Conservation (phyloP, 2,329 filamentous ascomycete species). For the Penicillium sp. region DNA sequence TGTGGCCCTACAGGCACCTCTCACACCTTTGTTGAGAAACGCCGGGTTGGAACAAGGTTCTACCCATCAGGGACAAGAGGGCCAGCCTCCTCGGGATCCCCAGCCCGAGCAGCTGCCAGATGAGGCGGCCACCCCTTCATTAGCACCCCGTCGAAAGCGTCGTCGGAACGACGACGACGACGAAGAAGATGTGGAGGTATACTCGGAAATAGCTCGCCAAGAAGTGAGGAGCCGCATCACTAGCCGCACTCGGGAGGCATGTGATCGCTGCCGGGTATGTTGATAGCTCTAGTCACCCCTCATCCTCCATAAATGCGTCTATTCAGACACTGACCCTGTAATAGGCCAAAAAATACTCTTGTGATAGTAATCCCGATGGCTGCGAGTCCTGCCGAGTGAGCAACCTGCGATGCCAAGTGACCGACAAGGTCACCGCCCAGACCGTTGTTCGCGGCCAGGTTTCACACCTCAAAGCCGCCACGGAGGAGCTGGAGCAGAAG, state of each 20-base stretch:
- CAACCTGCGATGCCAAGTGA: slow-evolving; percentile 17
- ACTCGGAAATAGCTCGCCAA: not conserved
- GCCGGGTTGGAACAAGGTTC: too few relatives aligned
- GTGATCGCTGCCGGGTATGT: slow-evolving; percentile 16
- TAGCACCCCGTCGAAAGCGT: not conserved
- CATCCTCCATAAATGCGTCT: not conserved
- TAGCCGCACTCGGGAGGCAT: slow-evolving; percentile 7
- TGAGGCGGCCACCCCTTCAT: not conserved
- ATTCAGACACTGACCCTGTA: not conserved
- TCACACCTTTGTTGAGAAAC: too few relatives aligned
- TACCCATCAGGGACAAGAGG: not conserved
- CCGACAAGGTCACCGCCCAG: slow-evolving; percentile 22
- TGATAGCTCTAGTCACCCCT: not conserved
- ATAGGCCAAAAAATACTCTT: slow-evolving; percentile 3
- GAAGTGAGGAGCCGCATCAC: not conserved
- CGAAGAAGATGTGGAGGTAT: not conserved
- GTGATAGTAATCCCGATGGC: slow-evolving; percentile 15
- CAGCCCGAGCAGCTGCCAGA: too few relatives aligned
- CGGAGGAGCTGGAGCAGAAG: slow-evolving; percentile 3
- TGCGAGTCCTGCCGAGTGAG: slow-evolving; percentile 18
- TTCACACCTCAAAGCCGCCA: slow-evolving; percentile 6
- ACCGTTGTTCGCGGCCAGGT: slow-evolving; percentile 20
- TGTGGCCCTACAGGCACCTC: too few relatives aligned
- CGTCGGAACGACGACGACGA: not conserved
- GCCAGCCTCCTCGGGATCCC: too few relatives aligned